Conservation (phyloP, 2,329 filamentous ascomycete genomes). For the Cytospora piceae region DNA sequence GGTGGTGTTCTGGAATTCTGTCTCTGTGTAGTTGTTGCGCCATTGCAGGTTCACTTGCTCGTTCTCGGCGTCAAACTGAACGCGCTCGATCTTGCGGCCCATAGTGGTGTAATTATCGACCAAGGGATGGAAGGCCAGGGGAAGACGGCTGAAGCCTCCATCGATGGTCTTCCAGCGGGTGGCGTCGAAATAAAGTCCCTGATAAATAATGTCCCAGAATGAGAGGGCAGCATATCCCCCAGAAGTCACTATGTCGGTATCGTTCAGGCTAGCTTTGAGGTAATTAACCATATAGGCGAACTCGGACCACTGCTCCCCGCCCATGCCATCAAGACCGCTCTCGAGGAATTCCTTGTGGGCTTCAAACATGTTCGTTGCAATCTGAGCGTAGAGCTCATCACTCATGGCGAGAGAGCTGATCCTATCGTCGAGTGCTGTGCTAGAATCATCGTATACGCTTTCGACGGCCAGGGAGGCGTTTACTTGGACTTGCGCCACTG, state of each 20-base stretch:
- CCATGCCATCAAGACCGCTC: slow-evolving; percentile 45
- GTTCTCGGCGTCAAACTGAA: slow-evolving; percentile 54
- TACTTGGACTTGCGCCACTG: slow-evolving; percentile 49
- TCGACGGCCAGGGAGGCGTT: slow-evolving; percentile 47
- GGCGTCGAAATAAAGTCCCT: slow-evolving; percentile 62
- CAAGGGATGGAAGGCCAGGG: slow-evolving; percentile 64
- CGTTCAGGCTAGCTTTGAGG: slow-evolving; percentile 56
- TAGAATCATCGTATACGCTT: slow-evolving; percentile 41
- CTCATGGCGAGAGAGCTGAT: slow-evolving; percentile 43
- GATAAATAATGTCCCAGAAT: slow-evolving; percentile 56
- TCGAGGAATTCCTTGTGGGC: slow-evolving; percentile 47
- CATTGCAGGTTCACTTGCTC: slow-evolving; percentile 62
- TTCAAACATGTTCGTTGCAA: slow-evolving; percentile 49
- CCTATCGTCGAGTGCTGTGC: slow-evolving; percentile 41
- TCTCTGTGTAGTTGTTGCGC: slow-evolving; percentile 48
- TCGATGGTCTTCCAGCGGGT: slow-evolving; percentile 68
- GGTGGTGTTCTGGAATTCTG: slow-evolving; percentile 48
- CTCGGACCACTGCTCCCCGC: slow-evolving; percentile 68
- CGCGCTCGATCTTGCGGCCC: slow-evolving; percentile 59
- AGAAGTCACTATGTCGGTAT: slow-evolving; percentile 51
- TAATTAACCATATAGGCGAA: slow-evolving; percentile 64
- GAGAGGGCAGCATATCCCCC: slow-evolving; percentile 48
- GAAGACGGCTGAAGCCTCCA: slow-evolving; percentile 57
- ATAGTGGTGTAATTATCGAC: slow-evolving; percentile 61
- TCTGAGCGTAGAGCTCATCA: slow-evolving; percentile 41